Percentiles rank a stretch among this genome's conserved stretches.
These are phyloP conservation scores for Cairneyella variabilis DNA, from an alignment of 495 filamentous ascomycete species.

Conservation along the genomic window DNA sequence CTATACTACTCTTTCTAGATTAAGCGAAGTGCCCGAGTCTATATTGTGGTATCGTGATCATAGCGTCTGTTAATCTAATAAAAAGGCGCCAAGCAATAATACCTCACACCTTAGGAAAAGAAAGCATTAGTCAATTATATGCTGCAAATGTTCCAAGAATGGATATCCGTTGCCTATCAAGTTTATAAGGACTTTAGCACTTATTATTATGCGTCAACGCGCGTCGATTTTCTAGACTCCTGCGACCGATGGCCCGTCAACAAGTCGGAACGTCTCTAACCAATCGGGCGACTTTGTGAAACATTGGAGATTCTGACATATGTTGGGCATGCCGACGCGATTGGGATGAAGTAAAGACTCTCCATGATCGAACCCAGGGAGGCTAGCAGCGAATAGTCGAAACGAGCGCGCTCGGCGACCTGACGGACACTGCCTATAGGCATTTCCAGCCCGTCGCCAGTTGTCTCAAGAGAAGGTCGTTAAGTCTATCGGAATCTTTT, in stretches of 20 bases:
- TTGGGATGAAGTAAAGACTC: no score
- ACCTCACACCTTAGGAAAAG: slow-evolving; percentile 9
- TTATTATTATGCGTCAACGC: slow-evolving; percentile 13
- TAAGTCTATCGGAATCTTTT: no score
- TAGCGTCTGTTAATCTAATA: slow-evolving; percentile 5
- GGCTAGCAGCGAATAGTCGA: no score
- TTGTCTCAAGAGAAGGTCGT: no score
- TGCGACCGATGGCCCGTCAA: slow-evolving; percentile 23
- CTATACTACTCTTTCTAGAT: background rate
- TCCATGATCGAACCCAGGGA: no score
- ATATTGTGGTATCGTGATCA: slow-evolving; percentile 12
- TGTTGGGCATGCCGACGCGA: no score
- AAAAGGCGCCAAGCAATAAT: slow-evolving; percentile 7
- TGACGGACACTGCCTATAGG: no score
- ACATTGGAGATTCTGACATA: no score
- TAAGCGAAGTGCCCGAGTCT: background rate
- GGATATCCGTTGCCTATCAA: slow-evolving; percentile 13
- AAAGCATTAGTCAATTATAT: slow-evolving; percentile 11
- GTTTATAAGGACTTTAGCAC: slow-evolving; percentile 5
- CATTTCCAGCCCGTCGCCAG: no score
- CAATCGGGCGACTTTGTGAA: no score
- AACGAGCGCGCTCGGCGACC: no score
- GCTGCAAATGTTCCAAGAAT: slow-evolving; percentile 3
- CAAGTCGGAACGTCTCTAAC: slow-evolving; percentile 16
- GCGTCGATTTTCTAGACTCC: slow-evolving; percentile 12